A percentile compares a stretch with the other conserved stretches of the same genome.
phyloP scores from a whole-genome alignment of 2,329 filamentous ascomycete species.

The Fusarium papillatum region DNA sequence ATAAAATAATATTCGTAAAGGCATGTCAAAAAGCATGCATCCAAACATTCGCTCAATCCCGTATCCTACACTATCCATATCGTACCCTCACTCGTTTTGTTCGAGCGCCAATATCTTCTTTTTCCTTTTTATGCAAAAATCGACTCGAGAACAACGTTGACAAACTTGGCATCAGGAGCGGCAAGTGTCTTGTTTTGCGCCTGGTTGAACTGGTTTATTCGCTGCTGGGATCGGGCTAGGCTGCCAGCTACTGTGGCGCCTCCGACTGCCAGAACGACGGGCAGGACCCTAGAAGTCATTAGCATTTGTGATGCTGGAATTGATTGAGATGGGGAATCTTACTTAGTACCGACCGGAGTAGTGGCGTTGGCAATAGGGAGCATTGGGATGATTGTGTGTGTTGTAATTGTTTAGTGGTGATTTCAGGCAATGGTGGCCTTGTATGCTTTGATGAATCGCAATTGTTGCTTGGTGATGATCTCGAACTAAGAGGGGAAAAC shows the following conservation, averaged over 20 bases:
- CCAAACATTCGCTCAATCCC: conserved; percentile 54
- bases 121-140: conserved; percentile 34
- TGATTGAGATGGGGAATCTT: neutral
- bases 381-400: conserved; percentile 28
- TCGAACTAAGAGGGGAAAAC: neutral
- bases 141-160: conserved; percentile 37
- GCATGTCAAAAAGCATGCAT: conserved; percentile 24
- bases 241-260: conserved; percentile 35
- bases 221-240: conserved; percentile 22
- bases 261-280: conserved; percentile 38
- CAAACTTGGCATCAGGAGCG: conserved; percentile 22
- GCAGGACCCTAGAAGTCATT: conserved; percentile 29
- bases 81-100: conserved; percentile 6
- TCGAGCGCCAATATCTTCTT: no score
- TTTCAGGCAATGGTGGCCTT: neutral
- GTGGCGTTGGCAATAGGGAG: conserved; percentile 25
- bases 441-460: neutral
- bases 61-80: conserved; percentile 23
- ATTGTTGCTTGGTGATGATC: conserved; percentile 10
- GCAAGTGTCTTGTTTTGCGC: conserved; percentile 2
- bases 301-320: neutral
- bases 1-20: neutral
- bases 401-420: neutral
- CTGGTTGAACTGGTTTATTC: conserved; percentile 19
- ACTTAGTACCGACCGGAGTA: conserved; percentile 30